A percentile compares a stretch with the other conserved stretches of the same genome.
These are phyloP conservation scores for Zanthoxylum bungeanum DNA, from an alignment of 345 rosid species.

Conservation along the genomic window DNA sequence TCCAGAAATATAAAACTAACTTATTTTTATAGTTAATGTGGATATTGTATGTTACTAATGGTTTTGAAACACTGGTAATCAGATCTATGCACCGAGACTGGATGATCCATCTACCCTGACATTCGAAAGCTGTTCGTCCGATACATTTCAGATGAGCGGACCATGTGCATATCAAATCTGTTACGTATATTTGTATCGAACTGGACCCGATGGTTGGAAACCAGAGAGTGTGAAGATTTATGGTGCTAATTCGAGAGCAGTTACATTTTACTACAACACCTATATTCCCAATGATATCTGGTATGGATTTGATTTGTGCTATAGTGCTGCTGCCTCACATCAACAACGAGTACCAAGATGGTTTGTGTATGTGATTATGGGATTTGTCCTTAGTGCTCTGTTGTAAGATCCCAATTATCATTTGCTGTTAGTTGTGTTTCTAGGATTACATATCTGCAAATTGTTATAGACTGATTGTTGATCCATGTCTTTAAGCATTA, in stretches of 20 bases:
- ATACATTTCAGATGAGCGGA: conserved; percentile 66
- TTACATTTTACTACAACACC: conserved; percentile 51
- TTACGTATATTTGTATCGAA: conserved; percentile 72
- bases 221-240: conserved; percentile 58
- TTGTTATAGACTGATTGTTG: too few species aligned
- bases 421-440: too few species aligned
- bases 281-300: conserved; percentile 59
- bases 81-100: conserved; percentile 76
- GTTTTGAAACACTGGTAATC: conserved; percentile 8
- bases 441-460: too few species aligned
- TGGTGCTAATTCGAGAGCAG: conserved; percentile 37
- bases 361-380: too few species aligned
- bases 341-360: too few species aligned
- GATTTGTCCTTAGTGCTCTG: too few species aligned
- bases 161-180: conserved; percentile 78
- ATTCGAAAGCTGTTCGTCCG: conserved; percentile 77
- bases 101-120: conserved; percentile 59
- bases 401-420: too few species aligned
- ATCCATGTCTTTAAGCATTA: too few species aligned
- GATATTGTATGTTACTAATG: neutral
- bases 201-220: conserved; percentile 83
- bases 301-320: conserved; percentile 77
- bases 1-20: neutral
- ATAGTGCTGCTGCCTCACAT: too few species aligned
- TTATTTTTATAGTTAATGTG: neutral